Conservation (phyloP, 805 yeast genomes). For the Wickerhamomyces mucosus region DNA sequence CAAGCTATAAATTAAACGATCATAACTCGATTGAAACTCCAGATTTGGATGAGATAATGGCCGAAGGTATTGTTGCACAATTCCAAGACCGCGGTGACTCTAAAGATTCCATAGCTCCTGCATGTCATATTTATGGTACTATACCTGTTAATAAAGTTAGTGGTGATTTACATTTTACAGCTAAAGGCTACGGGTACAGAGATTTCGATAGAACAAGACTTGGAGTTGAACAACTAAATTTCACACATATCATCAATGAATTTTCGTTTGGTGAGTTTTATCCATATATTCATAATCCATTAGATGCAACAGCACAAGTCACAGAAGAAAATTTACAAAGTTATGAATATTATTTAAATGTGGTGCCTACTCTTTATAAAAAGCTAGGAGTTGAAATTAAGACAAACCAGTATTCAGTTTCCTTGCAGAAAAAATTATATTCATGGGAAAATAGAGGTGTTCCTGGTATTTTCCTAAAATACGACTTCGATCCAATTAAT, state of each 20-base stretch:
- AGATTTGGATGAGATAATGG: constrained; percentile 56
- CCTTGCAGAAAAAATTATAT: constrained; percentile 34
- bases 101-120: constrained; percentile 39
- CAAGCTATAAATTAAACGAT: constrained; percentile 33
- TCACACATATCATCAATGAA: constrained; percentile 79
- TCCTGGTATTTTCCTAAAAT: constrained; percentile 78
- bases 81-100: constrained; percentile 36
- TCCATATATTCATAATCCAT: constrained; percentile 81
- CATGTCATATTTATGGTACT: constrained; percentile 80
- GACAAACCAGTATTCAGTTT: constrained; percentile 79
- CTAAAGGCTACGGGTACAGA: constrained; percentile 57
- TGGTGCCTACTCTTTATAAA: constrained; percentile 75
- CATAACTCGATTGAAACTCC: constrained; percentile 43
- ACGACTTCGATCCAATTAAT: constrained; percentile 83
- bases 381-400: constrained; percentile 63
- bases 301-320: constrained; percentile 62
- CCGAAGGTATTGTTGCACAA: constrained; percentile 57
- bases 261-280: constrained; percentile 86
- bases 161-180: constrained; percentile 82
- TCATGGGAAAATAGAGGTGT: constrained; percentile 20
- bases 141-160: constrained; percentile 77
- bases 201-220: constrained; percentile 33
- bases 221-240: constrained; percentile 48
- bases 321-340: constrained; percentile 39
- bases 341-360: constrained; percentile 60